Percentiles rank a stretch among this genome's conserved stretches.
Evolutionary conservation across 148 eudicot genomes (phyloP).

Genomic region (Persicaria tinctoria): DNA sequence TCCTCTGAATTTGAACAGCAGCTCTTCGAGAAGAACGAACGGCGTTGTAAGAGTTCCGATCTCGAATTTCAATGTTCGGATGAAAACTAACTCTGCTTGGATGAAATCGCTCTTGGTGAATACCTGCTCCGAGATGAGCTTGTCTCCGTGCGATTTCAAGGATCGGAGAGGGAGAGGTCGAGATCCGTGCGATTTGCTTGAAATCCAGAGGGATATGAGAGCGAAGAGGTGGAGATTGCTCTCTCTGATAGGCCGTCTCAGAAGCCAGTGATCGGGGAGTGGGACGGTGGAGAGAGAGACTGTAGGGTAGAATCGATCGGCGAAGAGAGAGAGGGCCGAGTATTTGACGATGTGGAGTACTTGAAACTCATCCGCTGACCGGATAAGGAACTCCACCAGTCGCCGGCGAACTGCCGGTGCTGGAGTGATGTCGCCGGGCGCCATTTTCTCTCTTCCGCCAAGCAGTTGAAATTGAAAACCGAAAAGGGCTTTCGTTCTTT

Average conservation of each 20-base stretch:
- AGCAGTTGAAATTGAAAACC: neutral
- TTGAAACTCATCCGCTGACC: slow-evolving; percentile 40
- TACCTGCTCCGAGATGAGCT: slow-evolving; percentile 53
- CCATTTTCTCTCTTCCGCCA: neutral
- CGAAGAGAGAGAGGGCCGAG: slow-evolving; percentile 68
- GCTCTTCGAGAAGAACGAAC: slow-evolving; percentile 48
- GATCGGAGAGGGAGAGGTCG: slow-evolving; percentile 40
- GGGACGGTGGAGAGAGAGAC: slow-evolving; percentile 18
- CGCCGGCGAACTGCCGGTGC: slow-evolving; percentile 19
- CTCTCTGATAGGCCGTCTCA: slow-evolving; percentile 39
- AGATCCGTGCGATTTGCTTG: slow-evolving; percentile 72
- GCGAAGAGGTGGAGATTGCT: slow-evolving; percentile 77
- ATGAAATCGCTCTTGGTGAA: slow-evolving; percentile 57
- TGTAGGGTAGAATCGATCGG: slow-evolving; percentile 56
- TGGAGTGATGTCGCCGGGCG: neutral
- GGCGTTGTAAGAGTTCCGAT: slow-evolving; percentile 48
- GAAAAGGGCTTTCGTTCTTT: neutral
- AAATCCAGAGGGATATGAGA: slow-evolving; percentile 71
- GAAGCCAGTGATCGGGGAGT: slow-evolving; percentile 38
- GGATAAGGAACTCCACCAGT: slow-evolving; percentile 43
- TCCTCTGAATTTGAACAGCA: slow-evolving; percentile 45
- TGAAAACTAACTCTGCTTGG: slow-evolving; percentile 62
- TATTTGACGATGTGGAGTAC: slow-evolving; percentile 60
- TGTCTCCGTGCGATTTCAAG: slow-evolving; percentile 52
- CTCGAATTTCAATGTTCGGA: slow-evolving; percentile 43